Conservation (phyloP, 345 rosid genomes). For the Noccaea bulbosa region DNA sequence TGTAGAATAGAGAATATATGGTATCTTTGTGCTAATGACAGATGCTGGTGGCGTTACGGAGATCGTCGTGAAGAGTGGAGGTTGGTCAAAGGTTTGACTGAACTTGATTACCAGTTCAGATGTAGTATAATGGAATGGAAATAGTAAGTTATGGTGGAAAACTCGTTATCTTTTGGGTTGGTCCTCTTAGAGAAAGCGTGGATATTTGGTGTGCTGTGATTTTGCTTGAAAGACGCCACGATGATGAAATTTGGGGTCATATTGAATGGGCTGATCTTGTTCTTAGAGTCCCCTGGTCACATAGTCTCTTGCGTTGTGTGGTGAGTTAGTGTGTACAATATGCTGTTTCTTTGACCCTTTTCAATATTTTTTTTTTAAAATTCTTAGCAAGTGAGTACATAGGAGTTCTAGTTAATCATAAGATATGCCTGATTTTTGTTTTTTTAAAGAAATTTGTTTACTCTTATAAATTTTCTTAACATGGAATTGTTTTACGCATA, state of each 20-base stretch:
- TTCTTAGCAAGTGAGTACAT: too few relatives aligned
- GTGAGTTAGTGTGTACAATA: too few relatives aligned
- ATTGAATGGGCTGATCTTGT: not conserved
- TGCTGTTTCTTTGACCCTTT: too few relatives aligned
- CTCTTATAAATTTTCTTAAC: too few relatives aligned
- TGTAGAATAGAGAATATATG: not conserved
- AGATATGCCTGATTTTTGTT: too few relatives aligned
- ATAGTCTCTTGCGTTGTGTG: not conserved
- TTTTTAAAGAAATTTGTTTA: too few relatives aligned
- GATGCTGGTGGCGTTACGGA: not conserved
- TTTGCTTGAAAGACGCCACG: not conserved
- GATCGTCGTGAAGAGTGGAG: not conserved
- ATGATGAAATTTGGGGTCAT: not conserved
- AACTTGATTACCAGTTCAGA: not conserved
- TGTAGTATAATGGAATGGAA: not conserved
- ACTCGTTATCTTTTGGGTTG: conserved; percentile 10
- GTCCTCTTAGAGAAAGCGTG: not conserved
- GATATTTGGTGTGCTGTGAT: not conserved
- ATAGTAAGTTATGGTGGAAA: not conserved
- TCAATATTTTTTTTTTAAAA: too few relatives aligned
- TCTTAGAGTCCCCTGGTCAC: not conserved
- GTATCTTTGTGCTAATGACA: not conserved
- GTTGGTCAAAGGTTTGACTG: not conserved
- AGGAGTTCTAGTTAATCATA: too few relatives aligned
- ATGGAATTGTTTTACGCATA: too few relatives aligned